A percentile compares a stretch with the other conserved stretches of the same genome.
phyloP scores from a whole-genome alignment of 345 rosid species.

The Gynandropsis gynandra region DNA sequence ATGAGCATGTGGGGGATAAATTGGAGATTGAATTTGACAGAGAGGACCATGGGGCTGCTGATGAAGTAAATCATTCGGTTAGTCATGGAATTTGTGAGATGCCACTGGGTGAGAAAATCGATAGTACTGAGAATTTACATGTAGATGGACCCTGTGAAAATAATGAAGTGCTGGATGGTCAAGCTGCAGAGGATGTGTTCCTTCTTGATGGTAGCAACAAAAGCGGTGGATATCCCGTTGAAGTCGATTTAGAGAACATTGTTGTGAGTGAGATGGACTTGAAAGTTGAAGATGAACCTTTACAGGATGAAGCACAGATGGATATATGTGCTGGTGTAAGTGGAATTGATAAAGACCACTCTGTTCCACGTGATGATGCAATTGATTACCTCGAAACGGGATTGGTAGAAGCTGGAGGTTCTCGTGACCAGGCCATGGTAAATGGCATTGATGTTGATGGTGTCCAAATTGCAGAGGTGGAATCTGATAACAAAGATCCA shows the following conservation, averaged over 20 bases:
- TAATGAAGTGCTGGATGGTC: slow-evolving; percentile 22
- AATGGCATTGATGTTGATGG: slow-evolving; percentile 36
- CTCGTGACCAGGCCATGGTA: slow-evolving; percentile 24
- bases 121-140: slow-evolving; percentile 22
- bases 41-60: slow-evolving; percentile 33
- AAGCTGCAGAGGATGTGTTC: slow-evolving; percentile 22
- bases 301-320: slow-evolving; percentile 35
- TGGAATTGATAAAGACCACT: slow-evolving; percentile 26
- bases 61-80: slow-evolving; percentile 31
- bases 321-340: slow-evolving; percentile 27
- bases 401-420: slow-evolving; percentile 27
- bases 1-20: slow-evolving; percentile 33
- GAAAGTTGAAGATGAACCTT: slow-evolving; percentile 27
- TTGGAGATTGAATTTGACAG: slow-evolving; percentile 41
- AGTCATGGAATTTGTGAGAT: slow-evolving; percentile 24
- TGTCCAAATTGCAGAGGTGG: slow-evolving; percentile 25
- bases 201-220: slow-evolving; percentile 23
- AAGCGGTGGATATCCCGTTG: slow-evolving; percentile 23
- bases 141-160: slow-evolving; percentile 25
- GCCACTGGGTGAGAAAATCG: slow-evolving; percentile 26
- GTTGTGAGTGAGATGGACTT: slow-evolving; percentile 31
- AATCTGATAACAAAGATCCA: slow-evolving; percentile 30
- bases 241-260: slow-evolving; percentile 23
- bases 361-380: slow-evolving; percentile 21
- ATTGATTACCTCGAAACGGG: slow-evolving; percentile 23